Conservation (phyloP, 257 asterid genomes). For the Anisodus acutangulus region DNA sequence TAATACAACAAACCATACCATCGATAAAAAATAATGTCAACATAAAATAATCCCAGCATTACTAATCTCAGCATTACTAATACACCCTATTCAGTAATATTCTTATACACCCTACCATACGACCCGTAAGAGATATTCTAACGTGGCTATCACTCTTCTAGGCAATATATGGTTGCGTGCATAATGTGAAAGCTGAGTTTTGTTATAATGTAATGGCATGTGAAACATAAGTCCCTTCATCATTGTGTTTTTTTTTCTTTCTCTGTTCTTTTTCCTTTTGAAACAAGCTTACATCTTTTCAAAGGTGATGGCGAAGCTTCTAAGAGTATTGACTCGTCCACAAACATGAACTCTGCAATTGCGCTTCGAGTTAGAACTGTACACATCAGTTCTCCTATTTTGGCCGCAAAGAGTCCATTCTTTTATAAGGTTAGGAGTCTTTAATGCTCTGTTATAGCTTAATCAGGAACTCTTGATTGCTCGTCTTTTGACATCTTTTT, state of each 20-base stretch:
- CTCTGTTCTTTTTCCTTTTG: background rate
- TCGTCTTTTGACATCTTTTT: background rate
- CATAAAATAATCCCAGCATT: too few relatives aligned
- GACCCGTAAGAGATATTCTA: background rate
- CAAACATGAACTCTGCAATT: constrained; percentile 50
- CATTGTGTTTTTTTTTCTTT: too few relatives aligned
- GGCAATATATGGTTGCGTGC: constrained; percentile 4
- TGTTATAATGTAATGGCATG: background rate
- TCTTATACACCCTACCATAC: too few relatives aligned
- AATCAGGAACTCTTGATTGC: background rate
- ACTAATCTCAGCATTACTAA: too few relatives aligned
- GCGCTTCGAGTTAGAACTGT: constrained; percentile 54
- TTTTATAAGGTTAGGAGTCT: constrained; percentile 64
- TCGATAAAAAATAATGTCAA: too few relatives aligned
- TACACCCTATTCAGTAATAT: too few relatives aligned
- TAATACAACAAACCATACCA: too few relatives aligned
- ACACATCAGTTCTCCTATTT: constrained; percentile 87
- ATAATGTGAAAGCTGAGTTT: background rate
- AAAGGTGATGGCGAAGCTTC: constrained; percentile 54
- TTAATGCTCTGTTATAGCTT: background rate
- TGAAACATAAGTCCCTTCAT: constrained; percentile 20
- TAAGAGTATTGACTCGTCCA: constrained; percentile 40
- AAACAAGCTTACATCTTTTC: constrained; percentile 14
- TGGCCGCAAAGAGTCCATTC: constrained; percentile 90
- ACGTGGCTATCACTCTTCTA: background rate